A percentile compares a stretch with the other conserved stretches of the same genome.
Evolutionary conservation across 176 grass and related monocot genomes (phyloP).

Genomic region (Poa annua): DNA sequence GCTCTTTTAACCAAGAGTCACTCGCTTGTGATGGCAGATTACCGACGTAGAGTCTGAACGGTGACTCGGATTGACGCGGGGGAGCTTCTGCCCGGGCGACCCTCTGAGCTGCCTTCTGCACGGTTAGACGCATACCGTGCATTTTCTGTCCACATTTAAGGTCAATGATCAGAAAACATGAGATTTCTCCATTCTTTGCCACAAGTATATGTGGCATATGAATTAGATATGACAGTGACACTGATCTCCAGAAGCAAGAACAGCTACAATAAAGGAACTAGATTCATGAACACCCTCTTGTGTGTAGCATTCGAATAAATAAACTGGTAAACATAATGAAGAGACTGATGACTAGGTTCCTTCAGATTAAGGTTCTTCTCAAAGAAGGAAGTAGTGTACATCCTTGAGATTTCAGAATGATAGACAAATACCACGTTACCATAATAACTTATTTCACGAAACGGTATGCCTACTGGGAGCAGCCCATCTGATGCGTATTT

Average conservation of each 20-base stretch:
- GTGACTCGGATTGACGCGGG: background rate
- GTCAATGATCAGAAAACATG: background rate
- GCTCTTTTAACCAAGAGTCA: conserved; percentile 66
- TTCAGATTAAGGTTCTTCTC: background rate
- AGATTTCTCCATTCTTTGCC: background rate
- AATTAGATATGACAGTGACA: background rate
- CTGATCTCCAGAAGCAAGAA: too few species aligned
- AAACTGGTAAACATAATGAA: background rate
- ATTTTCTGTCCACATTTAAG: conserved; percentile 57
- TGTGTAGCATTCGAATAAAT: background rate
- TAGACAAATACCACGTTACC: background rate
- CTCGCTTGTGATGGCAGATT: conserved; percentile 83
- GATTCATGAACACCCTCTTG: background rate
- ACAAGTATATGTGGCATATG: background rate
- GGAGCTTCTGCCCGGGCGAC: background rate
- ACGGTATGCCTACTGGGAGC: background rate
- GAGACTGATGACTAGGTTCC: background rate
- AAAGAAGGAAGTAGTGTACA: background rate
- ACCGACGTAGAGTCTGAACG: conserved; percentile 71
- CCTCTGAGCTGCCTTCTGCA: conserved; percentile 20
- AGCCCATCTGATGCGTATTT: background rate
- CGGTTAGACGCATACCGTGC: conserved; percentile 63
- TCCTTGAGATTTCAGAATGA: background rate
- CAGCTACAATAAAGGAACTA: background rate
- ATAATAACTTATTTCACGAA: background rate